Evolutionary conservation across 1,284 basidiomycete species (phyloP), one percentile per base, ranked within the genome.

Genomic region (Somion occarium): DNA sequence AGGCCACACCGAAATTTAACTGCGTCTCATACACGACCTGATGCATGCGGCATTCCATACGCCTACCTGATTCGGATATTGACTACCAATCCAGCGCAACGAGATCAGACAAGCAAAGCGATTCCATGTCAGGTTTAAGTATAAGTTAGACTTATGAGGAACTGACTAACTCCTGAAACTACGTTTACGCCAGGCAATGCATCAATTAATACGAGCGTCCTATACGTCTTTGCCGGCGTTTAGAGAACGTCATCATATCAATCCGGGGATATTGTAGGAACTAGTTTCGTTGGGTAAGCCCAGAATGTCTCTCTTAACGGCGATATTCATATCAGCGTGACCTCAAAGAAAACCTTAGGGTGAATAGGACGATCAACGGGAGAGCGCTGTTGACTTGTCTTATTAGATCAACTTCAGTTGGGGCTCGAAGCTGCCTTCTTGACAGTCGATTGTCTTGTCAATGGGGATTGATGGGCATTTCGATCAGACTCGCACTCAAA

Each of bases 401-500:
- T 24, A 24, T 15, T 57, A 89, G 85, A 92, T 92, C 64, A 88
- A 92, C 61, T n/a, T n/a, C n/a, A n/a, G n/a, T 75, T 91, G 24
- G 78, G 82, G 15, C 73, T 91, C 9, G 88, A 91, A 61, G 73
- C 73, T 25, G 89, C 87, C 0, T 91, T 87, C 73, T 70, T 91
- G 48, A 80, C 75, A 4, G 76, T 91, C 37, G 85, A 91, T 56
- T 75, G 73, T 44, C 68, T 75, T 22, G 65, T 73, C 4, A 63
- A 71, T 24, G 76, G 73, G 9, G 61, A 69, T 46, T 91, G 87
- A 87, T 67, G 55, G 49, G 63, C 74, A 0, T 78, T 85, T 44
- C 73, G 82, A 42, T 84, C 86, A 2, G 90, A 93, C 66, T 89
- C 88, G 12, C 89, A 91, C 64, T 90, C 87, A 5, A 91, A 89